phyloP scores from a whole-genome alignment of 768 basidiomycete genomes.

The Mycena crocata region DNA sequence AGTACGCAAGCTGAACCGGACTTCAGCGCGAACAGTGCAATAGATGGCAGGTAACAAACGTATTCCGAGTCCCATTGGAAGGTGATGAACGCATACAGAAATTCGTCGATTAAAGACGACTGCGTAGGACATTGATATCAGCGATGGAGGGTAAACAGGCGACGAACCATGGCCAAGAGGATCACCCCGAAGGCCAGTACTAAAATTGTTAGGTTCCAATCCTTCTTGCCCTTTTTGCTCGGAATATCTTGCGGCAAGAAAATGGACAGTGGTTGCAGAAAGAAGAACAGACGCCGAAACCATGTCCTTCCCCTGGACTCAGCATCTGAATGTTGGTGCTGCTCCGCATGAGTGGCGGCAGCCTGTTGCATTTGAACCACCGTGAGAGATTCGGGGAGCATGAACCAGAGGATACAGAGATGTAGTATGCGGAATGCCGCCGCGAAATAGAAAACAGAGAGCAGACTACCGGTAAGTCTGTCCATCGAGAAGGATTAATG shows the following conservation, averaged over 20 bases:
- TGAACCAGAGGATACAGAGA: slow-evolving; percentile 59
- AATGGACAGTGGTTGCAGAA: slow-evolving; percentile 78
- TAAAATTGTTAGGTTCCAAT: slow-evolving; percentile 76
- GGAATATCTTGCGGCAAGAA: slow-evolving; percentile 60
- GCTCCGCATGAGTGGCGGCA: slow-evolving; percentile 50
- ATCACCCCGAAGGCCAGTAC: slow-evolving; percentile 64
- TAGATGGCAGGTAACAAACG: slow-evolving; percentile 46
- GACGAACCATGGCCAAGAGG: slow-evolving; percentile 59
- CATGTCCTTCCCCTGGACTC: slow-evolving; percentile 47
- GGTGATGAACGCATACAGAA: slow-evolving; percentile 71
- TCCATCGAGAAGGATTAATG: not conserved
- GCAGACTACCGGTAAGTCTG: slow-evolving; percentile 56
- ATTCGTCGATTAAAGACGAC: slow-evolving; percentile 68
- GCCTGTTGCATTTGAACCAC: slow-evolving; percentile 57
- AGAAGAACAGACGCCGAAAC: slow-evolving; percentile 64
- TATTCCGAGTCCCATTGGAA: slow-evolving; percentile 78
- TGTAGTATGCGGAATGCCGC: slow-evolving; percentile 61
- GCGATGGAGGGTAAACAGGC: not conserved
- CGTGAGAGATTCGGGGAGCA: slow-evolving; percentile 86
- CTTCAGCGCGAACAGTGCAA: not conserved
- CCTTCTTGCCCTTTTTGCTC: slow-evolving; percentile 50
- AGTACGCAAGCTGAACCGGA: slow-evolving; percentile 74
- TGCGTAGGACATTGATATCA: slow-evolving; percentile 40
- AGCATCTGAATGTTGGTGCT: too few relatives aligned
- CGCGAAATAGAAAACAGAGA: slow-evolving; percentile 82